A percentile compares a stretch with the other conserved stretches of the same genome.
Conservation (phyloP, 371 early-diverging fungal species). For the Zychaea mexicana region DNA sequence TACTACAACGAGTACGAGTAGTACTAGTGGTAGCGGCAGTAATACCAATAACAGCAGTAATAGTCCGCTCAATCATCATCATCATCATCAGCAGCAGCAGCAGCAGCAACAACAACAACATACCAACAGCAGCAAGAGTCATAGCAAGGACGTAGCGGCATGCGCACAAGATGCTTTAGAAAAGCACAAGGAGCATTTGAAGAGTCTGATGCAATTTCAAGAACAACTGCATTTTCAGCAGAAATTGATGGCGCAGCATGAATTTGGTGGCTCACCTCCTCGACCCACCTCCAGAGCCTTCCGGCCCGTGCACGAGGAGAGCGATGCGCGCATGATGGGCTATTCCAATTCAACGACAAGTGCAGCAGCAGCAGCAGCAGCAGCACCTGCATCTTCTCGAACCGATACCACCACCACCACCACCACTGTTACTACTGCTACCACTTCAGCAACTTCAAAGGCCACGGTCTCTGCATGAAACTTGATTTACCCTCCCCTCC, state of each 20-base stretch:
- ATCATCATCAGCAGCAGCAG: slow-evolving; percentile 9
- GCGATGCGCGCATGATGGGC: slow-evolving; percentile 5
- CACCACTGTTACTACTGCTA: not conserved
- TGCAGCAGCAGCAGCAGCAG: not conserved
- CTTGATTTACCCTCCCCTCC: no score
- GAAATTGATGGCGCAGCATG: slow-evolving; percentile 29
- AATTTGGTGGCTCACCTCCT: not conserved
- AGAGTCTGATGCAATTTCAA: slow-evolving; percentile 36
- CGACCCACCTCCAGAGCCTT: not conserved
- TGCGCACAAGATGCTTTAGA: slow-evolving; percentile 29
- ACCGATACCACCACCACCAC: not conserved
- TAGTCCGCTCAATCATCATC: not conserved
- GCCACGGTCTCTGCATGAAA: not conserved
- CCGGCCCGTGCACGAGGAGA: slow-evolving; percentile 14
- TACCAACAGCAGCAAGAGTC: slow-evolving; percentile 7
- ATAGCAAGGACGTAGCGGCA: not conserved
- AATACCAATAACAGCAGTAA: slow-evolving; percentile 1
- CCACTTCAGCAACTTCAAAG: not conserved
- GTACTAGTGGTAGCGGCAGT: not conserved
- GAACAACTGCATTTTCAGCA: slow-evolving; percentile 38
- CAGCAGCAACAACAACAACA: slow-evolving; percentile 4
- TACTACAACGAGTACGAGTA: not conserved
- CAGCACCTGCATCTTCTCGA: not conserved
- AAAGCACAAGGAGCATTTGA: slow-evolving; percentile 41
- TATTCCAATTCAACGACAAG: not conserved